These are phyloP conservation scores for Cystobasidium tubakii DNA, from an alignment of 768 basidiomycete genomes.

Conservation along the genomic window DNA sequence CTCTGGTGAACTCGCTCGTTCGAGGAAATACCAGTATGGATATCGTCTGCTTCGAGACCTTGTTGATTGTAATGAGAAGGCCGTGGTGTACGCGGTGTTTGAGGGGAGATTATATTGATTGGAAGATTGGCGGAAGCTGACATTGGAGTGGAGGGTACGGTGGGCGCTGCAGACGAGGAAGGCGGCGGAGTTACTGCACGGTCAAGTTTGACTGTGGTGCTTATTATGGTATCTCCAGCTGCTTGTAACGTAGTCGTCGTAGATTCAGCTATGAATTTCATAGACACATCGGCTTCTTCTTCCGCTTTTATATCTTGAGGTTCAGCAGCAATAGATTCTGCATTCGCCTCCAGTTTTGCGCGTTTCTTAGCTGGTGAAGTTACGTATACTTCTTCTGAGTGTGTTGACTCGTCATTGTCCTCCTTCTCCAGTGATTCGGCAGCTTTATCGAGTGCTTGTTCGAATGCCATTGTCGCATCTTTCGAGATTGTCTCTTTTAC, in stretches of 20 bases:
- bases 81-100: neutral
- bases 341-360: neutral
- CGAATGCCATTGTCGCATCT: neutral
- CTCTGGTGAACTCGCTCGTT: neutral
- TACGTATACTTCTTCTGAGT: neutral
- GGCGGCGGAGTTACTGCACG: conserved; percentile 25
- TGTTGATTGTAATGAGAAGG: neutral
- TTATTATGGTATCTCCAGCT: neutral
- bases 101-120: conserved; percentile 4
- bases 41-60: neutral
- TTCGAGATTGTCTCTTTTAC: conserved; percentile 4
- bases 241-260: neutral
- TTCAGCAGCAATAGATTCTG: conserved; percentile 4
- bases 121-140: neutral
- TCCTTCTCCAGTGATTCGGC: neutral
- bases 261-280: neutral
- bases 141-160: neutral
- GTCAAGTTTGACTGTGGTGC: neutral
- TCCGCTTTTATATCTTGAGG: neutral
- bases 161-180: neutral
- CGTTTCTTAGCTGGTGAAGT: conserved; percentile 12
- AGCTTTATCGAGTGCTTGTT: neutral
- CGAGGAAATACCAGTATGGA: neutral
- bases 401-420: neutral
- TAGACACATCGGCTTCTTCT: neutral